phyloP scores from a whole-genome alignment of 257 asterid genomes.

The Solanum etuberosum region DNA sequence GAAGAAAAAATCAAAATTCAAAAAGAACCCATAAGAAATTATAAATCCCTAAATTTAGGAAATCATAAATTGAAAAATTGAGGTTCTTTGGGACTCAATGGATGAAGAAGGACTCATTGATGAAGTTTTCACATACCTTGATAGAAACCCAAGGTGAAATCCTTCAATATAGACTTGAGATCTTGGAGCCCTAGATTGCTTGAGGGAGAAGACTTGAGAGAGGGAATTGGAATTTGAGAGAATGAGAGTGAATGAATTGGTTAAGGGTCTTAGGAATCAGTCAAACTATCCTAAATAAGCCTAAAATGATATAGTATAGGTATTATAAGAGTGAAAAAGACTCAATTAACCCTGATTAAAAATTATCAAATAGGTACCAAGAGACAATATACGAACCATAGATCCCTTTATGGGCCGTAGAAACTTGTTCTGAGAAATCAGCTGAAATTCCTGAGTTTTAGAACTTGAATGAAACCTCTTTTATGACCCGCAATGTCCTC shows the following conservation, averaged over 20 bases:
- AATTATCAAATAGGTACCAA: no score
- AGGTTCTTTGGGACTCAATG: no score
- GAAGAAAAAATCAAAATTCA: no score
- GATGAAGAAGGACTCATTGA: no score
- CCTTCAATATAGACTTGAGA: not conserved
- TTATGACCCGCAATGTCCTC: not conserved
- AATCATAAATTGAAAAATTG: no score
- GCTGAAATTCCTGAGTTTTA: not conserved
- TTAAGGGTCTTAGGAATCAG: not conserved
- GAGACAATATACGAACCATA: not conserved
- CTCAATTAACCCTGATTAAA: no score
- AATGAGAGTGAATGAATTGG: not conserved
- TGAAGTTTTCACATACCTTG: no score
- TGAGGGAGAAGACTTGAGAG: not conserved
- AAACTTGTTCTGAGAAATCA: not conserved
- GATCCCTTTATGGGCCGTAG: not conserved
- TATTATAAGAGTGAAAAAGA: no score
- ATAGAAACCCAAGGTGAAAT: no score
- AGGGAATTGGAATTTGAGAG: not conserved
- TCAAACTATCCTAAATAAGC: not conserved
- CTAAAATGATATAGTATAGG: no score
- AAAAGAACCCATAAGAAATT: no score
- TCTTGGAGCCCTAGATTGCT: not conserved
- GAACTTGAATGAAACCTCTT: not conserved
- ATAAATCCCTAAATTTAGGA: no score